A percentile compares a stretch with the other conserved stretches of the same genome.
Conservation (phyloP, 1,139 yeast species). For the Yamadazyma trypodendri region DNA sequence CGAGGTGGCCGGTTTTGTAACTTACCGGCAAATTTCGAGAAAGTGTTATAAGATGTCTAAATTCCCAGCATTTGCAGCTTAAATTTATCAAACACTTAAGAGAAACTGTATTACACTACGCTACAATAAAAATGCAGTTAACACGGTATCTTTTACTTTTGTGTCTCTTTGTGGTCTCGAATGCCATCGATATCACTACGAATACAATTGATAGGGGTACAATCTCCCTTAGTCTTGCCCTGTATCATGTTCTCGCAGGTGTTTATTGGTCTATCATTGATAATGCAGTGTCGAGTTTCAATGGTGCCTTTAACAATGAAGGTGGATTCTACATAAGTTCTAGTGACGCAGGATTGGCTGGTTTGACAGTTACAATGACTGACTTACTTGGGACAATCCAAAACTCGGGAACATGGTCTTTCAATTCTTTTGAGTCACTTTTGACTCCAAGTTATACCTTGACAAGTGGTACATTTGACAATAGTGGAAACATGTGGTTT, state of each 20-base stretch:
- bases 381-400: conserved; percentile 14
- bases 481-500: conserved; percentile 29
- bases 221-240: conserved; percentile 6
- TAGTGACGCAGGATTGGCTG: conserved; percentile 8
- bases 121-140: background rate
- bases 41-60: no score
- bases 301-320: conserved; percentile 22
- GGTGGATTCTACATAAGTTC: conserved; percentile 25
- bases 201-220: conserved; percentile 10
- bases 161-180: conserved; percentile 1
- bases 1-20: no score
- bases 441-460: conserved; percentile 21
- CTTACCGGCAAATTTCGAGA: no score
- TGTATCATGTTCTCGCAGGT: conserved; percentile 15
- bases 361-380: conserved; percentile 12
- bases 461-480: conserved; percentile 21
- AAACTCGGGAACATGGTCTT: conserved; percentile 25
- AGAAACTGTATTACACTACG: background rate
- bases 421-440: conserved; percentile 21
- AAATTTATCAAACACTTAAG: no score
- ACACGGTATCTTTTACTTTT: background rate
- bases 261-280: conserved; percentile 33
- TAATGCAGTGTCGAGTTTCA: conserved; percentile 23
- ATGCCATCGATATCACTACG: conserved; percentile 9
- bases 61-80: no score